These are phyloP conservation scores for Salix koriyanagi DNA, from an alignment of 345 rosid genomes.

Conservation along the genomic window DNA sequence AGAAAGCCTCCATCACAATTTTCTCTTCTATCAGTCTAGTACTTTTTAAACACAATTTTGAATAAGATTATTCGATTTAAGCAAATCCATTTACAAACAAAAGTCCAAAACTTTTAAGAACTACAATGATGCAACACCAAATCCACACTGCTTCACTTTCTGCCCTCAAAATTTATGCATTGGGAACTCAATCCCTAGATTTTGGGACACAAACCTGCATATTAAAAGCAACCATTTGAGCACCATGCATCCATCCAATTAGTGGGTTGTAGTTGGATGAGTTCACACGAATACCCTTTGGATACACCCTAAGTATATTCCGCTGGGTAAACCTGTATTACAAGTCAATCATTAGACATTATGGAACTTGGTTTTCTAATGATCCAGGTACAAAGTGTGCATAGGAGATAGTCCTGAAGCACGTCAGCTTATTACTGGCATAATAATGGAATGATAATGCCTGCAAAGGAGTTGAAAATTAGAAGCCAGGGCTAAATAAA, in stretches of 20 bases:
- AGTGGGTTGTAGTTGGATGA: constrained; percentile 75
- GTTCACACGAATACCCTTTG: constrained; percentile 71
- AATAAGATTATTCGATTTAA: not conserved
- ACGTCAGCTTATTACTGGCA: not conserved
- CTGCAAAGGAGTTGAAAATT: not conserved
- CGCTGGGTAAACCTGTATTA: constrained; percentile 64
- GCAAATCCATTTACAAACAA: not conserved
- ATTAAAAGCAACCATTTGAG: constrained; percentile 87
- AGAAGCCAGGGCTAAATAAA: not conserved
- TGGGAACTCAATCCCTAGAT: not conserved
- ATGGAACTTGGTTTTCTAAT: not conserved
- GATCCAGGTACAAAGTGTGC: not conserved
- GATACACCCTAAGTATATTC: constrained; percentile 78
- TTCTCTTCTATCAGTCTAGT: not conserved
- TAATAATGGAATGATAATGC: not conserved
- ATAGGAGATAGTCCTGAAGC: not conserved
- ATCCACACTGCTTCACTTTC: not conserved
- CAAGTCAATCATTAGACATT: constrained; percentile 19
- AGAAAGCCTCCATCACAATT: not conserved
- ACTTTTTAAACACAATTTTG: not conserved
- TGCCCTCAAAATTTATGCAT: not conserved
- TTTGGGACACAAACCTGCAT: constrained; percentile 57
- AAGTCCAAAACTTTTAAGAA: not conserved
- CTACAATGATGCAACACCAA: not conserved
- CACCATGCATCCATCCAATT: constrained; percentile 77